phyloP scores from a whole-genome alignment of 768 basidiomycete genomes.

The Coprinopsis sp. region DNA sequence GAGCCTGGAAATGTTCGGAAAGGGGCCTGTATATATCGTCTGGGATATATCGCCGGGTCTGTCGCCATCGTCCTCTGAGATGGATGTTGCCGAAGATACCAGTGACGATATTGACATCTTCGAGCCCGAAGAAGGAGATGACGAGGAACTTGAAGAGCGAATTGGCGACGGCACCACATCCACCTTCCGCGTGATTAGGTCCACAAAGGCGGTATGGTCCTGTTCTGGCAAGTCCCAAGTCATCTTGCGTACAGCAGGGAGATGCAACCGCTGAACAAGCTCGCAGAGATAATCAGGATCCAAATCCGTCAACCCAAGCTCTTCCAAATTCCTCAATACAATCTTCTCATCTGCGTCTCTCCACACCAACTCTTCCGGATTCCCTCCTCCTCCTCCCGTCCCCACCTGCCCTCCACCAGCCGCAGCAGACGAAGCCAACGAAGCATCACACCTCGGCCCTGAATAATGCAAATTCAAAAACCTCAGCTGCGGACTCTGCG shows the following conservation, averaged over 20 bases:
- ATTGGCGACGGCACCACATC: not conserved
- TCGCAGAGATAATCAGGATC: constrained; percentile 49
- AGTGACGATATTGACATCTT: constrained; percentile 10
- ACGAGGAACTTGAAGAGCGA: not conserved
- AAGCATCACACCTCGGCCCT: too few species aligned
- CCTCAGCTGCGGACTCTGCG: constrained; percentile 40
- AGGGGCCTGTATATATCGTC: constrained; percentile 14
- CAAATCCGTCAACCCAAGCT: constrained; percentile 49
- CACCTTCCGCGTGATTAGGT: constrained; percentile 25
- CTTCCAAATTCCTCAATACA: constrained; percentile 33
- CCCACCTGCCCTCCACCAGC: too few species aligned
- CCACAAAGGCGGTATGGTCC: constrained; percentile 46
- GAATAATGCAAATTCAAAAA: constrained; percentile 55
- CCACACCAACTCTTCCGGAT: constrained; percentile 35
- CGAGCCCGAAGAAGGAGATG: not conserved
- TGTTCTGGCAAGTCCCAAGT: constrained; percentile 51
- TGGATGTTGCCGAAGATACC: not conserved
- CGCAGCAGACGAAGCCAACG: too few species aligned
- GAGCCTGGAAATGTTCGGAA: constrained; percentile 29
- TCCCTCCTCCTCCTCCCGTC: too few species aligned
- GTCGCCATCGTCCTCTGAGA: not conserved
- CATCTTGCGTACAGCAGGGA: constrained; percentile 42
- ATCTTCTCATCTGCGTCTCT: constrained; percentile 28
- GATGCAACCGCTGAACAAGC: constrained; percentile 40
- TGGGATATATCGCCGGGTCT: not conserved